Evolutionary conservation across 139 green algal species (phyloP).

Genomic region (Picochlorum costavermella): DNA sequence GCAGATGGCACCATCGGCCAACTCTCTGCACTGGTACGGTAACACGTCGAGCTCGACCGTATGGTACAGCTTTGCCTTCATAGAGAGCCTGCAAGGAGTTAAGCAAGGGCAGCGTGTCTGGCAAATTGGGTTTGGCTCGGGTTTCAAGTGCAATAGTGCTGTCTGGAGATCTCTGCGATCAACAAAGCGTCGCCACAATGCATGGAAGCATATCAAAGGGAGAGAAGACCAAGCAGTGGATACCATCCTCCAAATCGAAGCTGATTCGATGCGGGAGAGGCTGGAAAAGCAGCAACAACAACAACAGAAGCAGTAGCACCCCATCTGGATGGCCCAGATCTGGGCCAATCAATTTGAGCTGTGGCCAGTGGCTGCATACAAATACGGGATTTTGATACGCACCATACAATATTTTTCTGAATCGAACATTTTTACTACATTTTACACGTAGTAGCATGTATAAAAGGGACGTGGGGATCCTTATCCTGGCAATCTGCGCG

Average conservation of each 20-base stretch:
- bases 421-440: too few relatives aligned
- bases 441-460: constrained; percentile 28
- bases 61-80: constrained; percentile 75
- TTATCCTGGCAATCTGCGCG: constrained; percentile 64
- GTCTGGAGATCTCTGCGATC: constrained; percentile 71
- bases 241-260: constrained; percentile 13
- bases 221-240: constrained; percentile 25
- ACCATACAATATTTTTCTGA: too few relatives aligned
- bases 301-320: not conserved
- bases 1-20: constrained; percentile 42
- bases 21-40: constrained; percentile 61
- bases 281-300: constrained; percentile 15
- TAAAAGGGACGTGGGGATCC: constrained; percentile 69
- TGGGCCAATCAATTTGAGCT: too few relatives aligned
- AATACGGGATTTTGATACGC: too few relatives aligned
- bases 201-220: constrained; percentile 22
- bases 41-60: constrained; percentile 78
- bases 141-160: constrained; percentile 94
- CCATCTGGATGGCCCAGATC: too few relatives aligned
- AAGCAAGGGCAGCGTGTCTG: constrained; percentile 65
- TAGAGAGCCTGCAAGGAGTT: constrained; percentile 58
- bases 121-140: constrained; percentile 89
- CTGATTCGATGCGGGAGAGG: constrained; percentile 13
- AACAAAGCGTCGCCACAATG: constrained; percentile 29
- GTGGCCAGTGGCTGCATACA: too few relatives aligned